Percentiles rank a stretch among this genome's conserved stretches.
phyloP scores from a whole-genome alignment of 495 filamentous ascomycete genomes.

The Daldinia concentrica region DNA sequence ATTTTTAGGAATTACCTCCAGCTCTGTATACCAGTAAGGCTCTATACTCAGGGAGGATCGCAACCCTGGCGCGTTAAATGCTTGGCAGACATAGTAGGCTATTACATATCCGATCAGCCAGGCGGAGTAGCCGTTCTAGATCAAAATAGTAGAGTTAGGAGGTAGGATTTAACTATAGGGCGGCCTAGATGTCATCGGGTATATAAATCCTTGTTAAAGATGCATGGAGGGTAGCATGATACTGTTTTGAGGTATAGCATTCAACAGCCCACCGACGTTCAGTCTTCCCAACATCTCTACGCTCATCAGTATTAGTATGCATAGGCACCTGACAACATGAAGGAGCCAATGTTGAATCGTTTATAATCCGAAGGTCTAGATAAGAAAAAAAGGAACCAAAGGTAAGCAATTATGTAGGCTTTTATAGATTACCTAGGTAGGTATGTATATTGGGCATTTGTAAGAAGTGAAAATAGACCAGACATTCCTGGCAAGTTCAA shows the following conservation, averaged over 20 bases:
- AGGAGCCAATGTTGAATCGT: too few species aligned
- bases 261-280: not conserved
- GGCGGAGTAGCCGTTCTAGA: conserved; percentile 3
- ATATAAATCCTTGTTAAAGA: not conserved
- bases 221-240: not conserved
- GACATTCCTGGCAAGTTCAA: too few species aligned
- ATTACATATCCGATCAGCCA: conserved; percentile 9
- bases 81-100: conserved; percentile 21
- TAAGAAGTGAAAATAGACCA: too few species aligned
- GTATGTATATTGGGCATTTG: too few species aligned
- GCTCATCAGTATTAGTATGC: not conserved
- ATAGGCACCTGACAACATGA: too few species aligned
- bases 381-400: too few species aligned
- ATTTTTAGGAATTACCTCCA: conserved; percentile 24
- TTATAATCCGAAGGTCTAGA: too few species aligned
- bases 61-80: conserved; percentile 10
- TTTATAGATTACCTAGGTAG: too few species aligned
- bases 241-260: not conserved
- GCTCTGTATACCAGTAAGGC: conserved; percentile 2
- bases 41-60: conserved; percentile 10
- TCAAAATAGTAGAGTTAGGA: not conserved
- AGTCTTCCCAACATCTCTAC: not conserved
- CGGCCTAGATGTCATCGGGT: not conserved
- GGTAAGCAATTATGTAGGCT: too few species aligned
- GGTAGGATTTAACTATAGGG: not conserved